phyloP scores from a whole-genome alignment of 2,329 filamentous ascomycete genomes.

The Ophiocordyceps robertsii region DNA sequence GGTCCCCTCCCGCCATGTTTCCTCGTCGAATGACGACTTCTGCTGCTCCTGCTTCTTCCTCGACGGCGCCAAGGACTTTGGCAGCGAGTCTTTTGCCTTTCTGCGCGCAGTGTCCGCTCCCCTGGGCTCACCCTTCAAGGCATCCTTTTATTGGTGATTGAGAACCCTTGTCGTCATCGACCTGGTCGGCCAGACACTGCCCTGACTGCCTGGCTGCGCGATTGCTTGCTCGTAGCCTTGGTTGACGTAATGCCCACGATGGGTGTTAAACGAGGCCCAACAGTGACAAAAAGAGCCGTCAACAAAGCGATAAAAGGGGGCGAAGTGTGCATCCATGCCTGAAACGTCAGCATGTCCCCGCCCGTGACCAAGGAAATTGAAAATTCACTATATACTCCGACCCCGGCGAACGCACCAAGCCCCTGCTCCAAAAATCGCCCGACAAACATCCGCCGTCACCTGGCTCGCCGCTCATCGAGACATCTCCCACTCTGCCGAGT shows the following conservation, averaged over 20 bases:
- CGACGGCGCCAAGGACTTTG: not conserved
- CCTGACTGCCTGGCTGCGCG: no score
- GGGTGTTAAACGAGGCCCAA: no score
- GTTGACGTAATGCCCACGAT: no score
- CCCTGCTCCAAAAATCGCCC: not conserved
- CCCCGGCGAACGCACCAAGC: not conserved
- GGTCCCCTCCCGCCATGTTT: no score
- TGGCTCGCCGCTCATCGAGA: not conserved
- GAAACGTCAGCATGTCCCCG: no score
- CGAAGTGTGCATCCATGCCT: no score
- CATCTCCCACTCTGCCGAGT: not conserved
- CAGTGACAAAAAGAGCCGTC: no score
- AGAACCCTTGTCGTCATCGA: not conserved
- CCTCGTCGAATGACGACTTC: no score
- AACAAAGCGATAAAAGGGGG: no score
- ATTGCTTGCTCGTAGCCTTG: no score
- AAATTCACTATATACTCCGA: not conserved
- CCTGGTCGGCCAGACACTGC: no score
- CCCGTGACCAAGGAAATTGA: no score
- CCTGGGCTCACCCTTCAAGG: not conserved
- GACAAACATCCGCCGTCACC: not conserved
- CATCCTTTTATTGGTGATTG: not conserved
- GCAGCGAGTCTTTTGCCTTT: not conserved
- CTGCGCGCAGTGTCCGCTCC: not conserved
- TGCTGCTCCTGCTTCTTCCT: not conserved